Conservation (phyloP, 164 flowering plant species). For the Tetracentron sinense region DNA sequence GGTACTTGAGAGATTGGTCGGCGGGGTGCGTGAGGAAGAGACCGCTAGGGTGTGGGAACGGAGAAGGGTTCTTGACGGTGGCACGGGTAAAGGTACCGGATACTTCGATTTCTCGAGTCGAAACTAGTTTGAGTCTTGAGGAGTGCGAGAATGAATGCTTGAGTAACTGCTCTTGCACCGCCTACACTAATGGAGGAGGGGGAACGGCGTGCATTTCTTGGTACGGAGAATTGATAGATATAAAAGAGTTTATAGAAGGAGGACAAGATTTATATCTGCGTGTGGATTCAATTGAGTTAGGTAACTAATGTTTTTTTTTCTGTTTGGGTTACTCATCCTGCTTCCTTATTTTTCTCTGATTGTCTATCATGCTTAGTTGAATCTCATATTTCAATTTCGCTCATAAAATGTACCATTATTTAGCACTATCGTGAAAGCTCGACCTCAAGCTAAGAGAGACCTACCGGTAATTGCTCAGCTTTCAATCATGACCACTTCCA, state of each 20-base stretch:
- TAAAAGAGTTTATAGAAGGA: conserved; percentile 1
- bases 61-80: conserved; percentile 27
- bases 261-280: conserved; percentile 31
- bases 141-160: conserved; percentile 30
- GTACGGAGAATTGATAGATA: conserved; percentile 28
- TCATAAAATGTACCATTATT: too few species aligned
- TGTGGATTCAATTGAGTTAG: conserved; percentile 21
- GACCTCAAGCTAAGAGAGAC: too few species aligned
- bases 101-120: conserved; percentile 4
- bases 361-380: background rate
- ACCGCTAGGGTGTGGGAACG: conserved; percentile 20
- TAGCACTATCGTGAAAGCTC: too few species aligned
- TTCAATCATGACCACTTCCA: too few species aligned
- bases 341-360: too few species aligned
- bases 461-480: too few species aligned
- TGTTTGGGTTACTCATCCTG: too few species aligned
- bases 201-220: conserved; percentile 32
- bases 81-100: too few species aligned
- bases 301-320: too few species aligned
- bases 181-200: conserved; percentile 19
- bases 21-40: conserved; percentile 34
- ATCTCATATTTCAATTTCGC: too few species aligned
- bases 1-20: conserved; percentile 35
- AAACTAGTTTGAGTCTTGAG: conserved; percentile 9
- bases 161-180: conserved; percentile 42